A percentile compares a stretch with the other conserved stretches of the same genome.
Evolutionary conservation across 192 early-diverging fungal species (phyloP).

Genomic region (Backusella macrospora): DNA sequence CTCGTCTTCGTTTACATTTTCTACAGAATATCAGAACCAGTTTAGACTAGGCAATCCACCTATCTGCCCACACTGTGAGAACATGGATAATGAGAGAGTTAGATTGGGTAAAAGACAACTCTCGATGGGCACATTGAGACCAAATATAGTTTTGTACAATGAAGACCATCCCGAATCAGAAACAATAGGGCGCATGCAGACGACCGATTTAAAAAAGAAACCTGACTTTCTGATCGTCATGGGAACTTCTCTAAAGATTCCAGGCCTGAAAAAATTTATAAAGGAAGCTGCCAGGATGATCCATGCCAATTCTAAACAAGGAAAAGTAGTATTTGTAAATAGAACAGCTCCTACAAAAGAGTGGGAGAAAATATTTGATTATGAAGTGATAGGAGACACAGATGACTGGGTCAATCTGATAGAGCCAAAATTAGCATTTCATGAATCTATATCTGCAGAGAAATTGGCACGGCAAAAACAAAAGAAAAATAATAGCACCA

Average conservation of each 20-base stretch:
- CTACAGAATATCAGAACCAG: slow-evolving; percentile 51
- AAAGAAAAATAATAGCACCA: background rate
- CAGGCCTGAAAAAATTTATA: slow-evolving; percentile 75
- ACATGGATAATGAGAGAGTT: slow-evolving; percentile 50
- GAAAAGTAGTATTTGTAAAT: slow-evolving; percentile 79
- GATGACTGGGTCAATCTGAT: slow-evolving; percentile 62
- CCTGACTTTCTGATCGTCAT: slow-evolving; percentile 86
- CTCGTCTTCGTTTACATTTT: slow-evolving; percentile 67
- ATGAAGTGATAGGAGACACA: slow-evolving; percentile 67
- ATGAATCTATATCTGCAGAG: slow-evolving; percentile 20
- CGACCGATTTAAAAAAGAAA: slow-evolving; percentile 56
- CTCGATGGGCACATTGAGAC: slow-evolving; percentile 79
- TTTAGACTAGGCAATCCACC: slow-evolving; percentile 80
- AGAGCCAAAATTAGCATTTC: slow-evolving; percentile 18
- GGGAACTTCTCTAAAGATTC: slow-evolving; percentile 87
- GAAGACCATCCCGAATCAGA: slow-evolving; percentile 83
- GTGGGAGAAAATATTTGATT: slow-evolving; percentile 83
- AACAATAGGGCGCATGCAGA: slow-evolving; percentile 60
- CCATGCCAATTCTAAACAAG: slow-evolving; percentile 51
- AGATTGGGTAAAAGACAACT: slow-evolving; percentile 77
- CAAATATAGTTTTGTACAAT: slow-evolving; percentile 95
- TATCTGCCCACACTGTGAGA: slow-evolving; percentile 58
- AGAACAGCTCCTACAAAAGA: slow-evolving; percentile 64
- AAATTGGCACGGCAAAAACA: background rate
- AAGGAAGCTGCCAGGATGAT: slow-evolving; percentile 67